Evolutionary conservation across 2,329 filamentous ascomycete genomes (phyloP).

Genomic region (Neurospora crassa): DNA sequence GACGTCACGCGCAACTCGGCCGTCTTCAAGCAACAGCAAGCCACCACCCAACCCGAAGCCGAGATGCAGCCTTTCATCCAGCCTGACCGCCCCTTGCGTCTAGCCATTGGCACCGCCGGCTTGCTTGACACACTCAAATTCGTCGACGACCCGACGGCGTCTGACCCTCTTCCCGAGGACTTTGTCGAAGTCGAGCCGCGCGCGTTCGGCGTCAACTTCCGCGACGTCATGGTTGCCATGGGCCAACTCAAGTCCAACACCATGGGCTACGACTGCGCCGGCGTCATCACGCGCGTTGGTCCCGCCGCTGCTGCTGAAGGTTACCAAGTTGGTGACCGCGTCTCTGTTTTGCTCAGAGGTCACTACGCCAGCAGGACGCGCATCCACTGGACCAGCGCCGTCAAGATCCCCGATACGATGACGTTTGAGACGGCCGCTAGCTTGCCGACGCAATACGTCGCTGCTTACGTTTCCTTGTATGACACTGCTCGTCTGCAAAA

Average conservation of each 20-base stretch:
- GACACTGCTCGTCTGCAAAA: slow-evolving; percentile 18
- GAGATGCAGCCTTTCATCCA: slow-evolving; percentile 15
- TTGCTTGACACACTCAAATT: slow-evolving; percentile 16
- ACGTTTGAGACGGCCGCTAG: slow-evolving; percentile 27
- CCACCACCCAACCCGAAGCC: background rate
- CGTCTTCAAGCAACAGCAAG: slow-evolving; percentile 2
- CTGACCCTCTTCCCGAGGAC: slow-evolving; percentile 15
- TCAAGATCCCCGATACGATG: slow-evolving; percentile 24
- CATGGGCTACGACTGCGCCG: slow-evolving; percentile 21
- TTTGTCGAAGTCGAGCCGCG: slow-evolving; percentile 24
- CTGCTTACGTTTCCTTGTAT: slow-evolving; percentile 25
- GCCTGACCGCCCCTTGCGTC: slow-evolving; percentile 10
- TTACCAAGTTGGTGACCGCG: slow-evolving; percentile 17
- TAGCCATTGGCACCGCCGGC: slow-evolving; percentile 15
- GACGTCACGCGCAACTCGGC: slow-evolving; percentile 12
- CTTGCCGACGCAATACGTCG: slow-evolving; percentile 26
- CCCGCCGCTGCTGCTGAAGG: slow-evolving; percentile 4
- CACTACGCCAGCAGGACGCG: slow-evolving; percentile 13
- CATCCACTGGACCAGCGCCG: slow-evolving; percentile 14
- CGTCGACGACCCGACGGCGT: slow-evolving; percentile 11
- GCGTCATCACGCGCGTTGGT: slow-evolving; percentile 15
- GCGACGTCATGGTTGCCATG: slow-evolving; percentile 27
- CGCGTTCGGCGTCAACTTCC: slow-evolving; percentile 29
- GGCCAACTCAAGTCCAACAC: slow-evolving; percentile 16
- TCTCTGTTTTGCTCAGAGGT: slow-evolving; percentile 9